phyloP scores from a whole-genome alignment of 495 filamentous ascomycete species.

The Hypomontagnella submonticulosa region DNA sequence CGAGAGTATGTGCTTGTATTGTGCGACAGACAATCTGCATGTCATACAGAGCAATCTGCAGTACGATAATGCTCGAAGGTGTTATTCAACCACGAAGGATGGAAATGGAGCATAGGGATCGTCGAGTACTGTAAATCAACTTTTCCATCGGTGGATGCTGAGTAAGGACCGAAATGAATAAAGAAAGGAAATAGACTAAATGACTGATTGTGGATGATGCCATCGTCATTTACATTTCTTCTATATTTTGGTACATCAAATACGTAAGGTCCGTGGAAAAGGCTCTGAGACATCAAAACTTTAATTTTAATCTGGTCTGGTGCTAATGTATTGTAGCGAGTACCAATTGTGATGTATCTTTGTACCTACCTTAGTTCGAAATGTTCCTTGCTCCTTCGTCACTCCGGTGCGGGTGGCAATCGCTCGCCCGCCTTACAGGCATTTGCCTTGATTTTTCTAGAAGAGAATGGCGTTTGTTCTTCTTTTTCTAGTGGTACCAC shows the following conservation, averaged over 20 bases:
- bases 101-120: no score
- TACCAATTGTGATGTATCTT: no score
- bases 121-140: no score
- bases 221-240: constrained; percentile 28
- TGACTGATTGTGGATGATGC: constrained; percentile 30
- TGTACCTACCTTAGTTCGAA: no score
- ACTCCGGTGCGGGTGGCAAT: no score
- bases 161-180: background rate
- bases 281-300: constrained; percentile 2
- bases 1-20: constrained; percentile 18
- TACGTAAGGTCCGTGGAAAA: background rate
- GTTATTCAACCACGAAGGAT: background rate
- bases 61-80: constrained; percentile 26
- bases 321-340: background rate
- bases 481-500: constrained; percentile 21
- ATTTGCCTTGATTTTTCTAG: constrained; percentile 3
- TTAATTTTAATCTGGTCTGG: background rate
- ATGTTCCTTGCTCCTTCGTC: no score
- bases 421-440: background rate
- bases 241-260: no score
- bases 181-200: background rate
- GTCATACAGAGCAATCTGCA: constrained; percentile 42
- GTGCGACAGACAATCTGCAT: constrained; percentile 37
- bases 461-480: constrained; percentile 11
- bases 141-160: background rate